Evolutionary conservation across 108 stramenopile genomes (phyloP).

Genomic region (Nannochloropsis gaditana): DNA sequence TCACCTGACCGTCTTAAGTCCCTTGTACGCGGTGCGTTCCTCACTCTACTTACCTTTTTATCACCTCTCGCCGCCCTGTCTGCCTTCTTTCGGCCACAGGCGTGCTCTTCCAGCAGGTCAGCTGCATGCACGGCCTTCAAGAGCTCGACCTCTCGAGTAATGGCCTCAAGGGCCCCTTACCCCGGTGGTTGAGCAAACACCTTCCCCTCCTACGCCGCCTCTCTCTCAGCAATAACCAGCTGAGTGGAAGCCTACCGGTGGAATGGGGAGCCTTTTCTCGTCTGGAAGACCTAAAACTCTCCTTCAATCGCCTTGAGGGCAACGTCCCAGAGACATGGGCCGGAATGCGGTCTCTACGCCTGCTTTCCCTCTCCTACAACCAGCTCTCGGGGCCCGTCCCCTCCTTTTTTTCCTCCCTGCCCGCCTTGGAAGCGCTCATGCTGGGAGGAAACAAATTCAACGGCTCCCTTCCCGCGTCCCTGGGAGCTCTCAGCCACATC

Average conservation of each 20-base stretch:
- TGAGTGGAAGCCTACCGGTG: not conserved
- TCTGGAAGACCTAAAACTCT: not conserved
- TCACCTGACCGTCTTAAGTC: too few relatives aligned
- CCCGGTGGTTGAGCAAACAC: not conserved
- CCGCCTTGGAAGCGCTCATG: not conserved
- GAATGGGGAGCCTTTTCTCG: not conserved
- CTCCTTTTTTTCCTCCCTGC: constrained; percentile 17
- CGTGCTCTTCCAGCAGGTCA: not conserved
- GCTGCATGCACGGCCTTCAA: not conserved
- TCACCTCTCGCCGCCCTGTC: not conserved
- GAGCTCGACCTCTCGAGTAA: constrained; percentile 2
- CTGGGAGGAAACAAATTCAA: not conserved
- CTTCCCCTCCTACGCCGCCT: not conserved
- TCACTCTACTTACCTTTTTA: not conserved
- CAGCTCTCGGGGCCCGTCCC: not conserved
- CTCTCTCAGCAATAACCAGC: not conserved
- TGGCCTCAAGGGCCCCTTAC: not conserved
- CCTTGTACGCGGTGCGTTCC: too few relatives aligned
- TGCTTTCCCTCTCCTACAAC: not conserved
- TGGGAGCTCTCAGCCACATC: not conserved
- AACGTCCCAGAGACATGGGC: not conserved
- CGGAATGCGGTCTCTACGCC: not conserved
- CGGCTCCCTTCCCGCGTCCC: not conserved
- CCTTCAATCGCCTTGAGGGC: not conserved
- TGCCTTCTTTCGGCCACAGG: not conserved